Evolutionary conservation across 108 stramenopile genomes (phyloP), one percentile per base, ranked within the genome.

Genomic region (Phaeodactylum tricornutum): DNA sequence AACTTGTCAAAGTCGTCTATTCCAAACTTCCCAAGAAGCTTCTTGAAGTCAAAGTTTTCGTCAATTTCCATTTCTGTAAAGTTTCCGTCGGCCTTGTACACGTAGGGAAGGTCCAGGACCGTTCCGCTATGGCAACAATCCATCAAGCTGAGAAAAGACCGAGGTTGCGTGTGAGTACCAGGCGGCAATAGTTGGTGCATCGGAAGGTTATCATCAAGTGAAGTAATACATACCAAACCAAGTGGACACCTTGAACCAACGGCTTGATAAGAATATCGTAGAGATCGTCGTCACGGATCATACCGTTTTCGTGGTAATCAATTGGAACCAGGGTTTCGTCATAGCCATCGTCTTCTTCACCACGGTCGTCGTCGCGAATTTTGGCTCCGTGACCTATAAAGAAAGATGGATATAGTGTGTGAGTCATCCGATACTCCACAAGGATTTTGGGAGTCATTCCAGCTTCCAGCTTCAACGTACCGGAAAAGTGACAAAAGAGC

Each of bases 251-350:
- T 24, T 49, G 3, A 3, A 14, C 30, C 31, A 49, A 9, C 15
- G 77, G 64, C 43, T 69, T 50, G 6, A 92, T 77, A 20, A 95
- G 50, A 37, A 66, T 58, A 20, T 69, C 80, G 61, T 68, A 81
- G 25, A 95, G 39, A 21, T 77, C 81, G 53, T 91, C 94, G 46
- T 92, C 91, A 0, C 72, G 64, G 57, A 82, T 66, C 65, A 85
- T 64, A 4, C 37, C 37, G 22, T 62, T 43, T 0, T 57, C 41
- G 24, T 55, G 8, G 55, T 75, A 88, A 61, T 96, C 94, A 6
- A 92, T 48, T 4, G 92, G 94, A 9, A 87, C 64, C 26, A 96
- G 29, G 11, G 90, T 84, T 55, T 94, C 89, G 57, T 94, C 90
- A 36, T 65, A 81, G 8, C 34, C 39, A 36, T 46, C 35, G 20